Percentiles rank a stretch among this genome's conserved stretches.
phyloP scores from a whole-genome alignment of 1,284 basidiomycete genomes.

The Stygiomarasmius scandens region DNA sequence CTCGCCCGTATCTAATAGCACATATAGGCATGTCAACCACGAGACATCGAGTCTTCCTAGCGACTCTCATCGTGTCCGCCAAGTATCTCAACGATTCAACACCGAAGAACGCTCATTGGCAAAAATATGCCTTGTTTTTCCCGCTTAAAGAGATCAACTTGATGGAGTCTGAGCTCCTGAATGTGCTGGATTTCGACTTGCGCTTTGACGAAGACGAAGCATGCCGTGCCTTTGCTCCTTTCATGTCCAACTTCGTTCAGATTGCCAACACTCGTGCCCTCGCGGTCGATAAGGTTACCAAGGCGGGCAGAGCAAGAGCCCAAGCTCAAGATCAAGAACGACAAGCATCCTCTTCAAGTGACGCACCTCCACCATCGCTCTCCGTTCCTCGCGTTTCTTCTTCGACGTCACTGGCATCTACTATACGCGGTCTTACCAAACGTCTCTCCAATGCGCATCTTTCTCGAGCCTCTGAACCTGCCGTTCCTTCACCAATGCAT shows the following conservation, averaged over 20 bases:
- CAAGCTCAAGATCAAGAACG: conserved; percentile 43
- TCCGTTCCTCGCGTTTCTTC: conserved; percentile 11
- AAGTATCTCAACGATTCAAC: conserved; percentile 98
- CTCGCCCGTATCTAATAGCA: conserved; percentile 6
- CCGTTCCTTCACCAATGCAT: conserved; percentile 38
- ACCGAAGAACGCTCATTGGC: conserved; percentile 96
- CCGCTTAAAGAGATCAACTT: conserved; percentile 83
- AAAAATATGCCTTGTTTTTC: conserved; percentile 77
- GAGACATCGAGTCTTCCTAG: conserved; percentile 93
- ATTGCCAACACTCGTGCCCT: conserved; percentile 50
- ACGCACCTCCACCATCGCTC: conserved; percentile 24
- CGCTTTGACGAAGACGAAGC: conserved; percentile 83
- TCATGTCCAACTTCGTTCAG: conserved; percentile 48
- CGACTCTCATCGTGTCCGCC: conserved; percentile 92
- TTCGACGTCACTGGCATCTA: conserved; percentile 38
- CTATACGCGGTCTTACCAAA: conserved; percentile 58
- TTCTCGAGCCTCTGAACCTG: conserved; percentile 23
- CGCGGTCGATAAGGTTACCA: conserved; percentile 62
- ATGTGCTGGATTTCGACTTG: conserved; percentile 87
- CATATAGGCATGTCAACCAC: conserved; percentile 84
- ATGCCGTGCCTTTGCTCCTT: conserved; percentile 61
- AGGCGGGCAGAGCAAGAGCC: conserved; percentile 57
- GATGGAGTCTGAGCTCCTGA: conserved; percentile 95
- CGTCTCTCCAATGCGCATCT: conserved; percentile 56
- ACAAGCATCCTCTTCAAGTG: conserved; percentile 42